Percentiles rank a stretch among this genome's conserved stretches.
Conservation (phyloP, 2,329 filamentous ascomycete species). For the Sporothrix inflata region DNA sequence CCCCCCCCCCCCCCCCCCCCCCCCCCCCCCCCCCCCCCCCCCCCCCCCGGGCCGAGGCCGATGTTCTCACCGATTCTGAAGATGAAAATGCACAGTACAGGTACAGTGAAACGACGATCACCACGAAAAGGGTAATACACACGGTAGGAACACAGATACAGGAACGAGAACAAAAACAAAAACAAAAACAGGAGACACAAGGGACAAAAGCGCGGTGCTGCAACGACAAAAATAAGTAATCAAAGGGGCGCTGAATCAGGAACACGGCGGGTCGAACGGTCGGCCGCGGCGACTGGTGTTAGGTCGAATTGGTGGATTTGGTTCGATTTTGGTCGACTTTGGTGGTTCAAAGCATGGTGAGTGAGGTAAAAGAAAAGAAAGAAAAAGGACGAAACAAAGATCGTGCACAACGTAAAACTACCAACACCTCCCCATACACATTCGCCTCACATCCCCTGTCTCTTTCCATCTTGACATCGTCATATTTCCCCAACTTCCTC, state of each 20-base stretch:
- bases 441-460: neutral
- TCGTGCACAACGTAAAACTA: neutral
- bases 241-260: slow-evolving; percentile 18
- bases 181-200: neutral
- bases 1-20: too few species aligned
- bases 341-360: neutral
- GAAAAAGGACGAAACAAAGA: neutral
- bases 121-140: too few species aligned
- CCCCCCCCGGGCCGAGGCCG: too few species aligned
- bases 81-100: too few species aligned
- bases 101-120: too few species aligned
- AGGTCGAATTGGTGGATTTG: neutral
- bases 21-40: too few species aligned
- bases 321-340: neutral
- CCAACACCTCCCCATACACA: neutral
- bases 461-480: neutral
- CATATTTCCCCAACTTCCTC: neutral
- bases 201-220: too few species aligned
- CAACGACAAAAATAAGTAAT: neutral
- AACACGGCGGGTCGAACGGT: neutral
- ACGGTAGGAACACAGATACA: neutral
- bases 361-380: neutral
- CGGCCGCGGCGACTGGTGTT: neutral
- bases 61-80: too few species aligned
- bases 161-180: neutral